These are phyloP conservation scores for Trypanosoma mega DNA, from an alignment of 208 protist species.

Conservation along the genomic window DNA sequence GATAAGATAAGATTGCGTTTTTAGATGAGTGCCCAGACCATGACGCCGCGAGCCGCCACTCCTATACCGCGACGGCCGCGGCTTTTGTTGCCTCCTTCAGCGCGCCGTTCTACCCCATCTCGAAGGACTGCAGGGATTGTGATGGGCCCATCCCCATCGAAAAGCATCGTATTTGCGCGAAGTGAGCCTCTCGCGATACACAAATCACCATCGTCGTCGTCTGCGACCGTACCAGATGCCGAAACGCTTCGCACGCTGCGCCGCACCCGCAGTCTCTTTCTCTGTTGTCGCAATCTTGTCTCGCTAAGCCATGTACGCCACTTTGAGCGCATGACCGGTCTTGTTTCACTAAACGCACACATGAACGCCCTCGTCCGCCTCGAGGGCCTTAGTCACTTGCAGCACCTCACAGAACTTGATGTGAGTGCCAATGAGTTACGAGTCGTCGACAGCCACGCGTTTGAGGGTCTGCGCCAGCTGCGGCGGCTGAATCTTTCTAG, in stretches of 20 bases:
- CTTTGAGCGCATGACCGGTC: constrained; percentile 46
- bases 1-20: not conserved
- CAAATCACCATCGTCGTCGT: not conserved
- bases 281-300: constrained; percentile 61
- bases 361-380: constrained; percentile 68
- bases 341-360: constrained; percentile 70
- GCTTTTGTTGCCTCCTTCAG: not conserved
- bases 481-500: constrained; percentile 73
- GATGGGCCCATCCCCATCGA: constrained; percentile 6
- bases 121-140: not conserved
- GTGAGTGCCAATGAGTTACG: constrained; percentile 77
- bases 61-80: constrained; percentile 15
- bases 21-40: constrained; percentile 4
- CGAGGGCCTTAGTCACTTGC: constrained; percentile 38
- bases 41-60: constrained; percentile 3
- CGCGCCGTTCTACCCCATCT: not conserved
- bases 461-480: constrained; percentile 44
- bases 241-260: constrained; percentile 37
- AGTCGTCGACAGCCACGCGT: constrained; percentile 33
- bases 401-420: constrained; percentile 67
- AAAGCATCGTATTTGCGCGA: constrained; percentile 6
- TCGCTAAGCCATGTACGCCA: constrained; percentile 67
- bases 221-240: constrained; percentile 2
- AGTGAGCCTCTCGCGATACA: constrained; percentile 2
- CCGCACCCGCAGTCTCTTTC: constrained; percentile 53